Conservation (phyloP, 2,329 filamentous ascomycete species). For the Hortaea sp. region DNA sequence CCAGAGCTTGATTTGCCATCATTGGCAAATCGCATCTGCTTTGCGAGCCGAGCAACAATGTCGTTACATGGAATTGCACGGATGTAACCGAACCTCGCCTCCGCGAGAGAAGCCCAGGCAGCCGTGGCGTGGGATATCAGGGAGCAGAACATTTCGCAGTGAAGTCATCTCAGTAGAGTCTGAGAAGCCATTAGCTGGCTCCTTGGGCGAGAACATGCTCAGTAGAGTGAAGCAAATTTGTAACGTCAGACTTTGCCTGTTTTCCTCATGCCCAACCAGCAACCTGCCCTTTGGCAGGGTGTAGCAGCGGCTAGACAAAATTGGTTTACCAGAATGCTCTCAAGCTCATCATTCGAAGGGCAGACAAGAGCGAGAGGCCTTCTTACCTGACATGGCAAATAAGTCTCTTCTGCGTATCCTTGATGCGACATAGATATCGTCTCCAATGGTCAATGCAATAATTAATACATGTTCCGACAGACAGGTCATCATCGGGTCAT, state of each 20-base stretch:
- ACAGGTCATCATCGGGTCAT: constrained; percentile 61
- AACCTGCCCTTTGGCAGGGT: constrained; percentile 10
- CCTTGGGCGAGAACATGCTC: no score
- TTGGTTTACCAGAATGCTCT: constrained; percentile 41
- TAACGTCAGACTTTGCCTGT: constrained; percentile 39
- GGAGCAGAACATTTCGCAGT: no score
- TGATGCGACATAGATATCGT: background rate
- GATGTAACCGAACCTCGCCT: no score
- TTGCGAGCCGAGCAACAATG: no score
- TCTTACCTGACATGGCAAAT: background rate
- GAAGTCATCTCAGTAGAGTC: no score
- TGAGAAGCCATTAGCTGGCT: no score
- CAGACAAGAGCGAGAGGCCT: background rate
- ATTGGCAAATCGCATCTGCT: no score
- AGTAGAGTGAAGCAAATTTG: background rate
- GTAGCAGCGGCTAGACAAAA: constrained; percentile 34
- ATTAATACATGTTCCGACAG: constrained; percentile 44
- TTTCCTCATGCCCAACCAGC: constrained; percentile 43
- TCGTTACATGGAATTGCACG: no score
- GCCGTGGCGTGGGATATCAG: no score
- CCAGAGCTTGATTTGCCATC: no score
- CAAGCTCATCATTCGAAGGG: constrained; percentile 18
- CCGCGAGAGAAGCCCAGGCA: no score
- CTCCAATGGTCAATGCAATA: background rate
- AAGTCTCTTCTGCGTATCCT: background rate